Evolutionary conservation across 371 early-diverging fungal genomes (phyloP).

Genomic region (Rhizopus arrhizus): DNA sequence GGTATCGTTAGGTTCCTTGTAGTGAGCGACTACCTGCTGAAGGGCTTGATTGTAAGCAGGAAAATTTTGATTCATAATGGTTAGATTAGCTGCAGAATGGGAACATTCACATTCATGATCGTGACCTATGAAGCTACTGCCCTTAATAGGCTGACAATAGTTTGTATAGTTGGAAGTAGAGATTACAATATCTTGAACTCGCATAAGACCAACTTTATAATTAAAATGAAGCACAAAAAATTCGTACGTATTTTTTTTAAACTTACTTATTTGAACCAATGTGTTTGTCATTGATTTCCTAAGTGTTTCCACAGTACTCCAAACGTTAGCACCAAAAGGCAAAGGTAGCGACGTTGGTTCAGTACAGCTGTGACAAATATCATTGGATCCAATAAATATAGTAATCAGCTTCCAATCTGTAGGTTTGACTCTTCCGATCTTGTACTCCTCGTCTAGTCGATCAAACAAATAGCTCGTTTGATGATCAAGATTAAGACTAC

Average conservation of each 20-base stretch:
- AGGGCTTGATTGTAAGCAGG: constrained; percentile 42
- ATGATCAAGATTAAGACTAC: constrained; percentile 43
- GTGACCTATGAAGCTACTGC: constrained; percentile 39
- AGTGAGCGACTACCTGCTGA: constrained; percentile 25
- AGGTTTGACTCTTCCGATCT: constrained; percentile 33
- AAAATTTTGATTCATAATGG: constrained; percentile 34
- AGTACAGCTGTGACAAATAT: constrained; percentile 62
- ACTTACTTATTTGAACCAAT: constrained; percentile 40
- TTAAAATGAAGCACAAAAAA: not conserved
- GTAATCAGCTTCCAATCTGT: constrained; percentile 68
- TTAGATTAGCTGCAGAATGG: constrained; percentile 39
- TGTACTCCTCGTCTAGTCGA: constrained; percentile 31
- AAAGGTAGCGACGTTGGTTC: constrained; percentile 32
- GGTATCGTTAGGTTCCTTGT: constrained; percentile 19
- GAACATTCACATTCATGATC: constrained; percentile 51
- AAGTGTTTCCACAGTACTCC: constrained; percentile 43
- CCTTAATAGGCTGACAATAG: constrained; percentile 43
- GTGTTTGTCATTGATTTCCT: constrained; percentile 31
- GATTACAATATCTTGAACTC: constrained; percentile 30
- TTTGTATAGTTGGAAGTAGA: constrained; percentile 14
- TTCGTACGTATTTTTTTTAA: not conserved
- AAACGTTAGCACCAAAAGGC: constrained; percentile 31
- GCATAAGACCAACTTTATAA: constrained; percentile 42
- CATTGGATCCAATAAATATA: constrained; percentile 71
- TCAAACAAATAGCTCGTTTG: constrained; percentile 46